Conservation (phyloP, 75 land plant genomes). For the Selaginella tamariscina region DNA sequence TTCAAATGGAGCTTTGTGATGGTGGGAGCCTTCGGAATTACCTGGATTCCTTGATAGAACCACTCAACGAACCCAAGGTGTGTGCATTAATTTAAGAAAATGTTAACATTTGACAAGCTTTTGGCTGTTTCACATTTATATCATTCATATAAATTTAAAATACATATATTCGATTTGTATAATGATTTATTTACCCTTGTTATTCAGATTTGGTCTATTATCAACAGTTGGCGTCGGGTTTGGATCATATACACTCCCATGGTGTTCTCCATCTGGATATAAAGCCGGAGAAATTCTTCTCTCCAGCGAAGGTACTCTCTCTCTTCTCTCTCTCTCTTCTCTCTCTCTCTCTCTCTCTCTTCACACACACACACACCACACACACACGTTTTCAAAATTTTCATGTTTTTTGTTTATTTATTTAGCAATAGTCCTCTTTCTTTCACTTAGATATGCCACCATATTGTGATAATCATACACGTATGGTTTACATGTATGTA, state of each 20-base stretch:
- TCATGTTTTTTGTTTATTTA: no score
- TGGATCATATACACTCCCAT: constrained; percentile 21
- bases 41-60: constrained; percentile 22
- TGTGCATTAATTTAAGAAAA: no score
- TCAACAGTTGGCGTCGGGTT: constrained; percentile 22
- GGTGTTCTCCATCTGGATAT: constrained; percentile 32
- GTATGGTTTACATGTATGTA: not conserved
- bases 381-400: no score
- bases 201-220: constrained; percentile 22
- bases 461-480: not conserved
- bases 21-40: constrained; percentile 27
- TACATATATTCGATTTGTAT: not conserved
- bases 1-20: constrained; percentile 32
- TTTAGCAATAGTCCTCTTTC: not conserved
- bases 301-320: constrained; percentile 4
- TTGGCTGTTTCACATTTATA: not conserved
- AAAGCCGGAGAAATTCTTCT: constrained; percentile 28
- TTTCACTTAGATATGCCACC: not conserved
- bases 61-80: constrained; percentile 20
- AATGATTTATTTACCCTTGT: no score
- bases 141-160: not conserved
- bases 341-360: not conserved
- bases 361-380: not conserved
- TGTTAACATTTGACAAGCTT: no score
- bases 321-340: not conserved